Evolutionary conservation across 768 basidiomycete species (phyloP), one percentile per base, ranked within the genome.

Genomic region (Galerina marginata): DNA sequence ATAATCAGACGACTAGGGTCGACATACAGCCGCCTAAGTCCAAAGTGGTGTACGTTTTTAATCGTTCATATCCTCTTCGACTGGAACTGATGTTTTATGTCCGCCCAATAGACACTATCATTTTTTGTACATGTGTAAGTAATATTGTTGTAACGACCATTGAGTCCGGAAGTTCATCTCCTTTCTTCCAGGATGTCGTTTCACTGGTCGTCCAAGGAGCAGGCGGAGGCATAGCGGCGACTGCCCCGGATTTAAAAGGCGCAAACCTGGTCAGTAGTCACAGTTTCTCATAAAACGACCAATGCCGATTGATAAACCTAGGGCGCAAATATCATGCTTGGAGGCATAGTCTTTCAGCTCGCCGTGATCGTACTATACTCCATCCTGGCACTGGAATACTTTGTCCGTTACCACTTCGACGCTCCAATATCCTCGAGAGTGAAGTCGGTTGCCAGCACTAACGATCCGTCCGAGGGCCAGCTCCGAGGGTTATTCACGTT

Each of bases 121-220:
- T 83, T 14, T 83, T 84, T 64, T 68, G 72, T 43, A 72, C 72
- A 15, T 79, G 76, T 58, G 71, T 74, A 63, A 48, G 70, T 65
- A 1, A 39, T 10, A 37, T n/a, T n/a, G 38, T 23, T 1, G 10
- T 9, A 7, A 38, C 37, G 36, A 12, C 14, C 14, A 48, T 11
- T 43, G 14, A 37, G 10, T 39, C 15, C 7, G 2, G 2, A 4
- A 6, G 6, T 6, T 3, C 6, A 6, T 29, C 29, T 29, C 29
- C n/a, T n/a, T n/a, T n/a, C 6, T 29, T 57, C 9, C 38, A 75
- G 72, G 87, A 88, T 65, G 63, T 86, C 37, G 60, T 83, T 14
- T 79, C 85, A 12, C 75, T 88, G 10, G 67, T 83, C 33, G 74
- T 88, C 4, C 87, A 89, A 73, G 86, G 79, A 6, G 66, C 76